Percentiles rank a stretch among this genome's conserved stretches.
These are phyloP conservation scores for Arabidopsis lyrata DNA, from an alignment of 441 rosid genomes.

Conservation along the genomic window DNA sequence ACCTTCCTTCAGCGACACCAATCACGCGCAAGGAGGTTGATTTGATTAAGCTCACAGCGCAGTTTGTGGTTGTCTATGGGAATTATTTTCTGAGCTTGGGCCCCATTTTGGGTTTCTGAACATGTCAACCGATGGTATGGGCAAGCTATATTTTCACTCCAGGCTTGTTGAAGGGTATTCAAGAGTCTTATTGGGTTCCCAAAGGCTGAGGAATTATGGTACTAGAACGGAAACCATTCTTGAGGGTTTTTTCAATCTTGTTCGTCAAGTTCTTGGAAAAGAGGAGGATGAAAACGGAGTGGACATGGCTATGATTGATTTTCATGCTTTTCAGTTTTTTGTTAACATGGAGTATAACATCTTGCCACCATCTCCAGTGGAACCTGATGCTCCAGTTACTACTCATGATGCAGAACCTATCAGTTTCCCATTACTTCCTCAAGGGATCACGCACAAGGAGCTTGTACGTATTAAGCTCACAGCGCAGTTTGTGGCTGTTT, in stretches of 20 bases:
- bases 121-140: constrained; percentile 54
- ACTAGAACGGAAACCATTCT: constrained; percentile 74
- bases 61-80: constrained; percentile 84
- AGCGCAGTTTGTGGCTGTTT: neutral
- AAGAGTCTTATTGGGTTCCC: constrained; percentile 76
- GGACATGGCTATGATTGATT: constrained; percentile 86
- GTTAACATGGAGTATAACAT: constrained; percentile 61
- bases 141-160: constrained; percentile 66
- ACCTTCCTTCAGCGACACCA: constrained; percentile 77
- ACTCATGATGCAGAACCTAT: neutral
- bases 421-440: neutral
- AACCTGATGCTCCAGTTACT: too few relatives aligned
- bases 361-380: too few relatives aligned
- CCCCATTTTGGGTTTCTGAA: constrained; percentile 80
- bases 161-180: constrained; percentile 74
- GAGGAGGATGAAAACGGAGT: constrained; percentile 64
- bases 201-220: constrained; percentile 59
- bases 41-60: constrained; percentile 78
- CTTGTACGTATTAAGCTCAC: neutral
- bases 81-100: constrained; percentile 22
- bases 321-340: constrained; percentile 86
- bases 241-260: constrained; percentile 74
- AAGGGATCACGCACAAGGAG: neutral
- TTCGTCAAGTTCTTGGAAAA: constrained; percentile 69
- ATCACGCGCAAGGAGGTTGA: constrained; percentile 71